A percentile compares a stretch with the other conserved stretches of the same genome.
phyloP scores from a whole-genome alignment of 192 early-diverging fungal species.

The Pilobolus umbonatus region DNA sequence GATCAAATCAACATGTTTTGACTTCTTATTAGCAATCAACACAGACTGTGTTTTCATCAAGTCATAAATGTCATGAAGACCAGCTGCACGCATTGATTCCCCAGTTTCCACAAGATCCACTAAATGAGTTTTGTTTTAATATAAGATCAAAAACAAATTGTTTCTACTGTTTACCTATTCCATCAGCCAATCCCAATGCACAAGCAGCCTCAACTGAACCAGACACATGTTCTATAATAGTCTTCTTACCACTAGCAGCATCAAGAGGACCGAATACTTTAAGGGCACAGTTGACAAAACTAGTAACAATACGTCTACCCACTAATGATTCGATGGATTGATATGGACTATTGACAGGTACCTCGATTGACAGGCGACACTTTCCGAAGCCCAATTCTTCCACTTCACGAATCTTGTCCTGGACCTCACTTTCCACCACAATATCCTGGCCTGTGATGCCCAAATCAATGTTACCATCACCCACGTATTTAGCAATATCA shows the following conservation, averaged over 20 bases:
- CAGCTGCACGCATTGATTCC: constrained; percentile 98
- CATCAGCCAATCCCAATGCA: constrained; percentile 93
- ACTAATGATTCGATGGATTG: constrained; percentile 63
- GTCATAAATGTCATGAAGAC: constrained; percentile 83
- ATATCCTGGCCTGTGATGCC: constrained; percentile 98
- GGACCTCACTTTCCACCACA: constrained; percentile 72
- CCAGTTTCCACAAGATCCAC: constrained; percentile 81
- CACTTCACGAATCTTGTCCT: constrained; percentile 64
- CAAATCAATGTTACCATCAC: constrained; percentile 89
- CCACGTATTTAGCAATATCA: constrained; percentile 95
- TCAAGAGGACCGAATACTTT: constrained; percentile 76
- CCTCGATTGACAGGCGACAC: constrained; percentile 88
- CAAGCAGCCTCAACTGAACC: constrained; percentile 97
- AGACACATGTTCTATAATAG: constrained; percentile 62
- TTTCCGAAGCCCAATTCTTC: constrained; percentile 85
- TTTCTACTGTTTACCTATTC: constrained; percentile 62
- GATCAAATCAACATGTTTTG: constrained; percentile 67
- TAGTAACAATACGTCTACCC: constrained; percentile 92
- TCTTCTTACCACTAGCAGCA: constrained; percentile 46
- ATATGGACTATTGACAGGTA: constrained; percentile 61
- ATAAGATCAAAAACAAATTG: not conserved
- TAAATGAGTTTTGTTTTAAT: not conserved
- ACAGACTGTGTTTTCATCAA: constrained; percentile 84
- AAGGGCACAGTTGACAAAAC: constrained; percentile 67
- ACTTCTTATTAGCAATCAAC: constrained; percentile 80